Evolutionary conservation across 2,329 filamentous ascomycete genomes (phyloP).

Genomic region (Xylaria sp.): DNA sequence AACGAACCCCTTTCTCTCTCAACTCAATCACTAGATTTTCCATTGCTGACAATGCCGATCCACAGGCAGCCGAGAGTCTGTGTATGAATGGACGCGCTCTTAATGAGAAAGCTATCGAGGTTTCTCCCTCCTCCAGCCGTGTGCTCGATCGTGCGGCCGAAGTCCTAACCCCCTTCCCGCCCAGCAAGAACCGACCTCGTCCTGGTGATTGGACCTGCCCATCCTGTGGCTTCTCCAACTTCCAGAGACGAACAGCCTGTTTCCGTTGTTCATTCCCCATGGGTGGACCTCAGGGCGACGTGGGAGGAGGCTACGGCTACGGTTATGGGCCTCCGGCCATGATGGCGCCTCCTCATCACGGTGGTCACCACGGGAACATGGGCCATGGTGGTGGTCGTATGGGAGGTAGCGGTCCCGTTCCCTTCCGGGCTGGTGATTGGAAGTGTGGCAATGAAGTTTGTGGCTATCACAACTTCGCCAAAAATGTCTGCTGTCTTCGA

Average conservation of each 20-base stretch:
- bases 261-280: conserved; percentile 99
- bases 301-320: conserved; percentile 65
- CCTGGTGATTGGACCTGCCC: conserved; percentile 99
- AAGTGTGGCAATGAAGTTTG: conserved; percentile 98
- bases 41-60: conserved; percentile 26
- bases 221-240: conserved; percentile 98
- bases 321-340: conserved; percentile 77
- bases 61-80: conserved; percentile 90
- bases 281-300: conserved; percentile 71
- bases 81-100: conserved; percentile 99
- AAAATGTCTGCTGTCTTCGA: conserved; percentile 97
- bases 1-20: not conserved
- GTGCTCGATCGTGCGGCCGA: conserved; percentile 95
- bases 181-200: conserved; percentile 96
- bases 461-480: conserved; percentile 99
- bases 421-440: conserved; percentile 98
- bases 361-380: conserved; percentile 64
- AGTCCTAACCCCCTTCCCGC: conserved; percentile 95
- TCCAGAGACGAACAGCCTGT: conserved; percentile 96
- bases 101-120: conserved; percentile 99
- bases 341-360: conserved; percentile 82
- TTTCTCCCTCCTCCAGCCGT: conserved; percentile 95
- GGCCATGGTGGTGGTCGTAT: conserved; percentile 73
- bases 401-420: conserved; percentile 86
- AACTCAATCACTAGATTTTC: not conserved